Evolutionary conservation across 176 grass and related monocot species (phyloP), one percentile per base, ranked within the genome.

Genomic region (Aegilops sharonensis): DNA sequence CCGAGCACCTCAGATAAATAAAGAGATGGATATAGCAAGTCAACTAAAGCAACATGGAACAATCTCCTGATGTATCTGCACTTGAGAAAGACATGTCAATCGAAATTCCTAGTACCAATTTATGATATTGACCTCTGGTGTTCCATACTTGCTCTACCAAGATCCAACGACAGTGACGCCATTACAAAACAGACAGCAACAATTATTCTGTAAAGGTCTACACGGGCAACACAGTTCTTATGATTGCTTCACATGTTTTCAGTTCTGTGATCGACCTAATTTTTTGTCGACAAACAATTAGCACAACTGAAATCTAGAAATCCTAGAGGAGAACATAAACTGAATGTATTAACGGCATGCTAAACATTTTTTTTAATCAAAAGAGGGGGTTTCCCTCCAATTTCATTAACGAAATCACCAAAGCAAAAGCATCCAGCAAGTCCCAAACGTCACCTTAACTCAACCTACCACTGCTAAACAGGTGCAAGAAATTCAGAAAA

Each of bases 201-300:
- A 8, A 48, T 40, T 14, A 10, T 43, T 59, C 18, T 14, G n/a
- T 6, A 60, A 34, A 3, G 12, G 61, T 75, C 11, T 23, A 79
- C 65, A 79, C 11, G 15, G 23, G 18, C 24, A 10, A 61, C 48
- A 61, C 10, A 23, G 48, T 86, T 81, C 10, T 72, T 37, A 40
- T 39, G 50, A 23, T 18, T 80, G 0, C 31, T 66, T 21, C 43
- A 25, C 87, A 75, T 67, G 54, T 73, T 68, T 43, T 63, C 43
- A 11, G 27, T 5, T 62, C 25, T 39, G 6, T 6, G 11, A 1
- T 73, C 5, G 13, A 4, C 50, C 48, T 31, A 10, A 10, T 37
- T 5, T 1, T 13, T 14, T 70, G 0, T 62, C 6, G 64, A 81
- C 84, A 77, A 85, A 85, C n/a, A 81, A 71, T 13, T 70, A 87